Evolutionary conservation across 164 flowering plant species (phyloP).

Genomic region (Euptelea pleiosperma): DNA sequence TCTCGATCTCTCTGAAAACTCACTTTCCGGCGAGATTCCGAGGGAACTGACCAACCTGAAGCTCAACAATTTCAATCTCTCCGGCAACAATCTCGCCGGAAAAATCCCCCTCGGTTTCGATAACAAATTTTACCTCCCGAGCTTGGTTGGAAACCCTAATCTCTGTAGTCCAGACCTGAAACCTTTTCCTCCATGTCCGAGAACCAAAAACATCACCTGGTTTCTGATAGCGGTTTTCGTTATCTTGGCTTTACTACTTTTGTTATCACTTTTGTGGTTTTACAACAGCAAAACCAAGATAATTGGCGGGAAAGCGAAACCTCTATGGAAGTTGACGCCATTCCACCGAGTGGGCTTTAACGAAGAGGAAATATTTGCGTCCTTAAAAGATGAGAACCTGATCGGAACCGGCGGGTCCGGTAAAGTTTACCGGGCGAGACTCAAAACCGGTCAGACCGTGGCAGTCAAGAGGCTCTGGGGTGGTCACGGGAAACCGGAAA

Average conservation of each 20-base stretch:
- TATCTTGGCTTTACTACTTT: slow-evolving; percentile 22
- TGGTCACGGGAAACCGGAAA: slow-evolving; percentile 21
- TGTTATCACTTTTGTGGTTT: slow-evolving; percentile 32
- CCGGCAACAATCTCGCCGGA: slow-evolving; percentile 48
- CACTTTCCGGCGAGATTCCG: slow-evolving; percentile 61
- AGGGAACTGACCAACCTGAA: slow-evolving; percentile 37
- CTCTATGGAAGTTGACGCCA: slow-evolving; percentile 36
- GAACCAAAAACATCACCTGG: slow-evolving; percentile 17
- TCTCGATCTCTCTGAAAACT: slow-evolving; percentile 58
- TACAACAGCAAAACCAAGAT: slow-evolving; percentile 13
- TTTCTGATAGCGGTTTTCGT: slow-evolving; percentile 20
- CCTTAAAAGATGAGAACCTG: slow-evolving; percentile 40
- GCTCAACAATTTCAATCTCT: slow-evolving; percentile 49
- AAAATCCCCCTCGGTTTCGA: slow-evolving; percentile 47
- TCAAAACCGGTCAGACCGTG: slow-evolving; percentile 48
- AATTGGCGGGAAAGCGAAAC: slow-evolving; percentile 21
- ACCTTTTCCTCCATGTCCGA: slow-evolving; percentile 44
- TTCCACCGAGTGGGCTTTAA: slow-evolving; percentile 43
- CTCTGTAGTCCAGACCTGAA: slow-evolving; percentile 53
- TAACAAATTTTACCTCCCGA: slow-evolving; percentile 19
- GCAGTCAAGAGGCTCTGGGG: slow-evolving; percentile 67
- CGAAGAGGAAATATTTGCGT: slow-evolving; percentile 40
- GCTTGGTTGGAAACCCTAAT: slow-evolving; percentile 54
- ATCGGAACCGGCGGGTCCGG: slow-evolving; percentile 68
- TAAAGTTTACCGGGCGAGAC: slow-evolving; percentile 46